Conservation (phyloP, 306 rosid genomes). For the Pterocarpus santalinus region DNA sequence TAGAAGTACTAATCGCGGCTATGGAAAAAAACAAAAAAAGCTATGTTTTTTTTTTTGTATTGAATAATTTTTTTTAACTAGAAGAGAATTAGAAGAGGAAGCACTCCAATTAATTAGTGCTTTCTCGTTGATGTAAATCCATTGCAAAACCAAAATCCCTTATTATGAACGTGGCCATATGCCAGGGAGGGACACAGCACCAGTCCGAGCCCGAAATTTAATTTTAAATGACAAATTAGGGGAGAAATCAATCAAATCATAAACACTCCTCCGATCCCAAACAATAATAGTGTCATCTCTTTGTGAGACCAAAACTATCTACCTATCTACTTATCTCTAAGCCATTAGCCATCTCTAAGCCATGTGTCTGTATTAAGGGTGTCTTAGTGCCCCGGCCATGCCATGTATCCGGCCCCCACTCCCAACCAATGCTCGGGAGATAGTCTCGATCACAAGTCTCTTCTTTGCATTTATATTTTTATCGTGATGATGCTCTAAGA, state of each 20-base stretch:
- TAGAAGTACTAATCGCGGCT: too few relatives aligned
- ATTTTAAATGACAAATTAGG: background rate
- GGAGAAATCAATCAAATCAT: conserved; percentile 27
- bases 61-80: too few relatives aligned
- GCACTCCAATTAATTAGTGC: background rate
- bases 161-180: background rate
- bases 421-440: background rate
- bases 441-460: conserved; percentile 50
- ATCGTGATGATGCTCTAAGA: background rate
- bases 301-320: conserved; percentile 47
- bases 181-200: background rate
- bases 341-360: background rate
- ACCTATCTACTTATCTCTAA: background rate
- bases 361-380: conserved; percentile 38
- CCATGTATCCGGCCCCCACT: conserved; percentile 37
- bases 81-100: background rate
- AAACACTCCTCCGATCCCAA: background rate
- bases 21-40: too few relatives aligned
- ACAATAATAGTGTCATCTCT: conserved; percentile 39
- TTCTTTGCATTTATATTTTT: conserved; percentile 14
- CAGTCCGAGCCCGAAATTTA: background rate
- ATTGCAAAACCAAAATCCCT: background rate
- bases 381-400: conserved; percentile 19
- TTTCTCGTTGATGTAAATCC: background rate
- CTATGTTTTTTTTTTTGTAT: too few relatives aligned